A percentile compares a stretch with the other conserved stretches of the same genome.
These are phyloP conservation scores for Blepharisma japonicum DNA, from an alignment of 73 alveolate genomes.

Conservation along the genomic window DNA sequence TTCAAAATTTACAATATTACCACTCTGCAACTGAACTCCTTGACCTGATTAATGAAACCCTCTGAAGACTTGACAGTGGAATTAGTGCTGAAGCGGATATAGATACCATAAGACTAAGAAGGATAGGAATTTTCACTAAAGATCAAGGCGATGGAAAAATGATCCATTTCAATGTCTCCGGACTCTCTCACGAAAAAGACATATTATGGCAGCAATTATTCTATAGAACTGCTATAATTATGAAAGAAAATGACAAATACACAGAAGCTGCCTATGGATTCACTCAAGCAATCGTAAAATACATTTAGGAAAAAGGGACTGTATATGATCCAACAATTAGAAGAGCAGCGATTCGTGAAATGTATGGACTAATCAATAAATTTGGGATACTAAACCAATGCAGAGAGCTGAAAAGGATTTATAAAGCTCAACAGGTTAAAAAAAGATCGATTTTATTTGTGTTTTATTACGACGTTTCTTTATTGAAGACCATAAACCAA, in stretches of 20 bases:
- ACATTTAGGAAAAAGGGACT: conserved; percentile 3
- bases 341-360: background rate
- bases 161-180: background rate
- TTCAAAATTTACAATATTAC: background rate
- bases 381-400: background rate
- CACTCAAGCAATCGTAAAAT: background rate
- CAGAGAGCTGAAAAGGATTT: background rate
- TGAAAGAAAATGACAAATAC: background rate
- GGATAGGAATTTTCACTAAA: background rate
- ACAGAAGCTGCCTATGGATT: background rate
- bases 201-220: background rate
- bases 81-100: background rate
- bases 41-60: background rate
- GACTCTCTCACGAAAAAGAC: conserved; percentile 1
- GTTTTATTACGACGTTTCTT: background rate
- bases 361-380: background rate
- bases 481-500: background rate
- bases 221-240: conserved; percentile 11
- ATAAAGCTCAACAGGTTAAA: background rate
- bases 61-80: background rate
- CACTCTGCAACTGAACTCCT: conserved; percentile 15
- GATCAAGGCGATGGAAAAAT: background rate
- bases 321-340: conserved; percentile 14
- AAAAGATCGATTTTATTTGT: conserved; percentile 15
- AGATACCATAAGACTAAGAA: background rate